Base-by-base conservation (phyloP, 2,329 filamentous ascomycete genomes). In the Mycosphaerella sp. region DNA sequence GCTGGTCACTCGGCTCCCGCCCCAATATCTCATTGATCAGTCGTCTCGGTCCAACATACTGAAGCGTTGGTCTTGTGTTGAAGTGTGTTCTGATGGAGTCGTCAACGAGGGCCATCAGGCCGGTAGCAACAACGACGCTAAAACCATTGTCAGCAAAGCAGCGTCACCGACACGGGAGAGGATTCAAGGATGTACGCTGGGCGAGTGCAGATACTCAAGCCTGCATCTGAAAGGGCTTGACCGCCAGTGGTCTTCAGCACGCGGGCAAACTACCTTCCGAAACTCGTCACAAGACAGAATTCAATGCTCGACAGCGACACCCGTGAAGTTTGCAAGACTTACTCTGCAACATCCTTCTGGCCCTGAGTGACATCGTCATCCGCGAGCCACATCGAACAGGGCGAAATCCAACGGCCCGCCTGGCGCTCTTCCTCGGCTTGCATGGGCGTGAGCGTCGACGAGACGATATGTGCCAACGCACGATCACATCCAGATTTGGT, bases 121-220 rank as follows among this genome's bases (percentile, higher is more conserved):
- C 92, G n/a, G 90, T 93, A 45, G 90, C 83, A 59, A 97, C 80
- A 59, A 97, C 85, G 60, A 95, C 85, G 70, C 90, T 95, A 62
- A 40, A 45, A 60, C 46, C 10, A 26, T 46, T 14, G 46, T 57
- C 44, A 59, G 56, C 6, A 38, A 17, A 23, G 42, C 23, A 26
- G n/a, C 26, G 14, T 12, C 34, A 48, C 21, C 7, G 40, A 21
- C 11, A 34, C 10, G 34, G 29, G n/a, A 23, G 43, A 34, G 14
- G 31, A 21, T 17, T 45, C 21, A 26, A 6, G 11, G 21, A 44
- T 44, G 17, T 12, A 44, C 21, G 12, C 34, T 38, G 34, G 6
- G 7, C 34, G 12, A 11, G 10, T 38, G 21, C 26, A 42, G 47
- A 7, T 40, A 23, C 34, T 40, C 34, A 7, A n/a, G 12, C 34